phyloP scores from a whole-genome alignment of 108 stramenopile species.

The Skeletonema potamos region DNA sequence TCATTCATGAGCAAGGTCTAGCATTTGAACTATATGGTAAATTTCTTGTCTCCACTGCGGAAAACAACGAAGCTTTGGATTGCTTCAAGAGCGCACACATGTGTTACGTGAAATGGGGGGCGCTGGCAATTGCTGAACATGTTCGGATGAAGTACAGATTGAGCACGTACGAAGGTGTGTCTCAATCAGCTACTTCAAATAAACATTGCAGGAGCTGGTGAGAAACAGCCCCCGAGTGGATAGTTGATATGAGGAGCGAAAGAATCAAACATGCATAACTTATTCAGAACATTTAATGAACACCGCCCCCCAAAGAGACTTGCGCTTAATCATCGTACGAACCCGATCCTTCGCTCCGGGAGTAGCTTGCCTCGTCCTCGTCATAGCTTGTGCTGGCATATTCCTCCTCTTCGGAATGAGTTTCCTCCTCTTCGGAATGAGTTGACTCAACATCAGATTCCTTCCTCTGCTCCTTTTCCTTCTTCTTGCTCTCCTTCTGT shows the following conservation, averaged over 20 bases:
- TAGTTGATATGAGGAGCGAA: not conserved
- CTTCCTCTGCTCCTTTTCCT: not conserved
- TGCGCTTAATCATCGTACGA: not conserved
- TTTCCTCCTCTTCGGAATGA: slow-evolving; percentile 4
- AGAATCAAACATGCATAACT: not conserved
- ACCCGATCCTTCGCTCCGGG: not conserved
- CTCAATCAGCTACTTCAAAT: not conserved
- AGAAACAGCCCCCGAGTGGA: not conserved
- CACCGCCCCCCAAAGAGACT: too few relatives aligned
- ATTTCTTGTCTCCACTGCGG: not conserved
- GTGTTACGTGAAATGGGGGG: not conserved
- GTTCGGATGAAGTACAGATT: not conserved
- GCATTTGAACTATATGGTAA: slow-evolving; percentile 6
- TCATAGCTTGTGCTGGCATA: not conserved
- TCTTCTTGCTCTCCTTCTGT: slow-evolving; percentile 4
- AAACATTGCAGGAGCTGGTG: not conserved
- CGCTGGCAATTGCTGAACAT: not conserved
- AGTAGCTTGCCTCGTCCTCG: not conserved
- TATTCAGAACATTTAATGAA: not conserved
- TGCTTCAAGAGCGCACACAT: not conserved
- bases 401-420: not conserved
- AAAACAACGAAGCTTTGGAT: not conserved
- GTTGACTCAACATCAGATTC: not conserved
- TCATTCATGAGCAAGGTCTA: slow-evolving; percentile 1
- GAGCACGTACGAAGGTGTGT: not conserved